Percentiles rank a stretch among this genome's conserved stretches.
Evolutionary conservation across 345 rosid species (phyloP).

Genomic region (Ailanthus altissimus): DNA sequence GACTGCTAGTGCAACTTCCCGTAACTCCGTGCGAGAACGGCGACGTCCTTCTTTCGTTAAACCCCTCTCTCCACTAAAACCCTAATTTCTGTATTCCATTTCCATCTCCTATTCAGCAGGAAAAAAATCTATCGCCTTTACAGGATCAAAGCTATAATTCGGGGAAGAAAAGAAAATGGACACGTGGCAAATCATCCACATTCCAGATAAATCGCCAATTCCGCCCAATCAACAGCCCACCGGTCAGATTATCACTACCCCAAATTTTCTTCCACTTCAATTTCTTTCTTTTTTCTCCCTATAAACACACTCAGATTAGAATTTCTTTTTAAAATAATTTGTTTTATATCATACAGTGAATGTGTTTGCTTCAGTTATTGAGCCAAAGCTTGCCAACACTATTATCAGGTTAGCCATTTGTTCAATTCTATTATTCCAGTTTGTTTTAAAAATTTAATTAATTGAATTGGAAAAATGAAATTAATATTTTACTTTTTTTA

Average conservation of each 20-base stretch:
- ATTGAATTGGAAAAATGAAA: neutral
- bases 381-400: constrained; percentile 65
- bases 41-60: neutral
- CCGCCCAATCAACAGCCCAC: constrained; percentile 62
- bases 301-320: neutral
- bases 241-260: constrained; percentile 36
- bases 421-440: neutral
- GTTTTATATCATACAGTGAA: constrained; percentile 36
- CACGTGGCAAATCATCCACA: constrained; percentile 43
- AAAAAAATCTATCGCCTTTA: neutral
- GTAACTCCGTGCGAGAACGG: no score
- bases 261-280: neutral
- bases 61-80: neutral
- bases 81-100: neutral
- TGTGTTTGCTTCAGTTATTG: constrained; percentile 63
- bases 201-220: constrained; percentile 56
- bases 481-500: constrained; percentile 19
- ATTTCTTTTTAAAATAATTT: neutral
- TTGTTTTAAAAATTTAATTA: no score
- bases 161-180: neutral
- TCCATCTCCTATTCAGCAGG: neutral
- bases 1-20: no score
- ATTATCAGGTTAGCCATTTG: constrained; percentile 52
- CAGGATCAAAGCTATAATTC: neutral
- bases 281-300: no score